Conservation (phyloP, 768 basidiomycete species). For the Pseudohyphozyma bogoriensis region DNA sequence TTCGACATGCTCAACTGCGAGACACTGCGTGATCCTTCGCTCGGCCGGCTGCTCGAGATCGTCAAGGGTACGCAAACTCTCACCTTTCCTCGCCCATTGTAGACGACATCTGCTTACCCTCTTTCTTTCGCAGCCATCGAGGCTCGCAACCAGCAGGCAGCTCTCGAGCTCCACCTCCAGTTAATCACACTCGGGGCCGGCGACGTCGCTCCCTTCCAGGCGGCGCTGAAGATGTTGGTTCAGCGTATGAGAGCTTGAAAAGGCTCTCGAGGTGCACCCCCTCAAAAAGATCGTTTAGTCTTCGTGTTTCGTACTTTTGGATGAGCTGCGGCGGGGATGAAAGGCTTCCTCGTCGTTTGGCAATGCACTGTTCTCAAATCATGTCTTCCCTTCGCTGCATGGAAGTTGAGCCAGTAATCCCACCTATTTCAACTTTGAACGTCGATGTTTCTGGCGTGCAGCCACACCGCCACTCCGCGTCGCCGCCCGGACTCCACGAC, state of each 20-base stretch:
- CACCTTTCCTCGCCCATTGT: not conserved
- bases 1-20: slow-evolving; percentile 91
- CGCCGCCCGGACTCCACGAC: too few species aligned
- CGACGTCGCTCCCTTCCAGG: slow-evolving; percentile 79
- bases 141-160: slow-evolving; percentile 61
- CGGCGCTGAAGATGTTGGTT: slow-evolving; percentile 79
- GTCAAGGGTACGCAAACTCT: slow-evolving; percentile 52
- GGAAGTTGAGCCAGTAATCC: too few species aligned
- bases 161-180: slow-evolving; percentile 74
- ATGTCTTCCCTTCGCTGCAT: too few species aligned
- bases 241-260: slow-evolving; percentile 22
- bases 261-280: too few species aligned
- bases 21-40: slow-evolving; percentile 58
- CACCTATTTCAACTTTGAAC: too few species aligned
- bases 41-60: slow-evolving; percentile 61
- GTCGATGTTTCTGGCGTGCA: too few species aligned
- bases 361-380: too few species aligned
- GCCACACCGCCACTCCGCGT: too few species aligned
- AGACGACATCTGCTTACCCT: slow-evolving; percentile 3
- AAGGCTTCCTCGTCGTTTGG: too few species aligned
- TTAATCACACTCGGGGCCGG: slow-evolving; percentile 70
- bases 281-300: too few species aligned
- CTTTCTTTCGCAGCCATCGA: slow-evolving; percentile 55
- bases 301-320: too few species aligned
- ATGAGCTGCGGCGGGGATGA: too few species aligned